Percentiles rank a stretch among this genome's conserved stretches.
Evolutionary conservation across 2,329 filamentous ascomycete species (phyloP).

Genomic region (Fusarium torulosum): DNA sequence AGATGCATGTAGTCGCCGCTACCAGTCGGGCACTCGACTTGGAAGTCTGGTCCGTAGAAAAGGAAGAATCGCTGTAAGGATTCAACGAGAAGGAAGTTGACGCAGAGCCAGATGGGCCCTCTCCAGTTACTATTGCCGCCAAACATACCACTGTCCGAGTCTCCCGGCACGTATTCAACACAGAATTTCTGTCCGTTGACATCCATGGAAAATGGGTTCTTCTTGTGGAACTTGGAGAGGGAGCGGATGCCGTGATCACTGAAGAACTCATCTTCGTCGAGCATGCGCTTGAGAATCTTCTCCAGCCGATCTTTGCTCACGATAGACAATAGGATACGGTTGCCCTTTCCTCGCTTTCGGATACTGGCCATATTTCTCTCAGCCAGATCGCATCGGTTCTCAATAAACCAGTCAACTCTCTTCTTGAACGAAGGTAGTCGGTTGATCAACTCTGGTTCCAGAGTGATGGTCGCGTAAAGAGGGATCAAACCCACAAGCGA

Average conservation of each 20-base stretch:
- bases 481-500: constrained; percentile 95
- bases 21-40: constrained; percentile 93
- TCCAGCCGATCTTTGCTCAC: constrained; percentile 93
- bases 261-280: constrained; percentile 94
- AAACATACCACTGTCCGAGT: constrained; percentile 94
- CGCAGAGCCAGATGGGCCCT: constrained; percentile 94
- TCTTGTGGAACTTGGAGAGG: constrained; percentile 89
- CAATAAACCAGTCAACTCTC: constrained; percentile 92
- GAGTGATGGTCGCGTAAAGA: constrained; percentile 88
- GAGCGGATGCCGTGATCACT: constrained; percentile 92
- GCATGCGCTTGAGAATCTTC: constrained; percentile 90
- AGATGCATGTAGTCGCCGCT: constrained; percentile 97
- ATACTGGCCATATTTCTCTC: constrained; percentile 97
- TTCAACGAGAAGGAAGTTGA: constrained; percentile 95
- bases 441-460: constrained; percentile 94
- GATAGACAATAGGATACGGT: constrained; percentile 87
- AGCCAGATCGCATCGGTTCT: constrained; percentile 86
- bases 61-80: constrained; percentile 95
- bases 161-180: constrained; percentile 92
- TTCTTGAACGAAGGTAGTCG: constrained; percentile 94
- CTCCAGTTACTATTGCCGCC: constrained; percentile 99
- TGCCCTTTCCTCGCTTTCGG: constrained; percentile 87
- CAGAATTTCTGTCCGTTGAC: constrained; percentile 92
- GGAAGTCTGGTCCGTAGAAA: constrained; percentile 89
- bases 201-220: constrained; percentile 93